phyloP scores from a whole-genome alignment of 1,139 yeast species.

The Ogataea hybrid region DNA sequence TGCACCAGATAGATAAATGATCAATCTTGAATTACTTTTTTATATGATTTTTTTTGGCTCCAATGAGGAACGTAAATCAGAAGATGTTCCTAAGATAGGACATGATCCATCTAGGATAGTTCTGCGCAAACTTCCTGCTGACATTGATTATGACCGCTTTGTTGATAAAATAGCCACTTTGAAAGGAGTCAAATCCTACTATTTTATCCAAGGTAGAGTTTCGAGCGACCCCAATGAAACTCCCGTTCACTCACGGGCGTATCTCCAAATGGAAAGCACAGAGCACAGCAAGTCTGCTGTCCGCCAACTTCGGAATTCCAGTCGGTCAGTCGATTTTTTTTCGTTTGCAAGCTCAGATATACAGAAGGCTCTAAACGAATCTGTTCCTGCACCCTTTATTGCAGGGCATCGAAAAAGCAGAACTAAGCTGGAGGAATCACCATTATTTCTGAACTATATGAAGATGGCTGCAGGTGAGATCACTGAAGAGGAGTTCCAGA shows the following conservation, averaged over 20 bases:
- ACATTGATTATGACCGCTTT: not conserved
- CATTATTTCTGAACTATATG: not conserved
- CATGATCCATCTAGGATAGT: conserved; percentile 1
- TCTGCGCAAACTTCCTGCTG: conserved; percentile 2
- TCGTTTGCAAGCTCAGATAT: not conserved
- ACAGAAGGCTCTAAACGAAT: not conserved
- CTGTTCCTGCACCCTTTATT: not conserved
- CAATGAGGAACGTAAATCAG: not conserved
- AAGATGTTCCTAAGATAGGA: not conserved
- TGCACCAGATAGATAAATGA: not conserved
- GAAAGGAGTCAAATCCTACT: conserved; percentile 13
- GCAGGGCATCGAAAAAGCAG: not conserved
- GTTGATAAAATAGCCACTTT: not conserved
- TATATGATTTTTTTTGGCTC: conserved; percentile 1
- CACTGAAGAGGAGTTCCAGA: not conserved
- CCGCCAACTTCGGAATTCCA: too few species aligned
- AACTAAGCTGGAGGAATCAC: not conserved
- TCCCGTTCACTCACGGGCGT: conserved; percentile 26
- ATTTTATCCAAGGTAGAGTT: conserved; percentile 37
- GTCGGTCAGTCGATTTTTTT: not conserved
- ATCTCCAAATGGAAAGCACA: conserved; percentile 4
- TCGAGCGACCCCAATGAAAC: conserved; percentile 26
- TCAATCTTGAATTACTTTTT: not conserved
- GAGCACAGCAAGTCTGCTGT: not conserved
- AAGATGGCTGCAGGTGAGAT: not conserved